Evolutionary conservation across 768 basidiomycete genomes (phyloP), one percentile per base, ranked within the genome.

Genomic region (Obba rivulosa): DNA sequence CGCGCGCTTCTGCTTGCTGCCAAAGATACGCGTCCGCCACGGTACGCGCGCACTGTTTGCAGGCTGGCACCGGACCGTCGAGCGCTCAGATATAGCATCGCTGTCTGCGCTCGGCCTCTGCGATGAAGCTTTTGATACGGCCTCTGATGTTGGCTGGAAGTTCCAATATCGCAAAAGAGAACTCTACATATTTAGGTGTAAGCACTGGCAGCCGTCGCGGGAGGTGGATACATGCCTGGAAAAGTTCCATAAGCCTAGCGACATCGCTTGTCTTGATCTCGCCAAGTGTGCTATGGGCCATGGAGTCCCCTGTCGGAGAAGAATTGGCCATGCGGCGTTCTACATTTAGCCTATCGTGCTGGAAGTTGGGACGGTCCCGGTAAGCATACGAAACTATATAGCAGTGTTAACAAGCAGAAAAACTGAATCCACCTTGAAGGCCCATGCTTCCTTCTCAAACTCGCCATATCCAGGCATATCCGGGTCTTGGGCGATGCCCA

Each of bases 211-310:
- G 5, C 41, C 31, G 34, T 3, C 11, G 8, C 3, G 14, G 22
- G 31, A 13, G 8, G 34, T 24, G 17, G 16, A 17, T n/a, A 44
- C 64, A 48, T 51, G 78, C 85, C 68, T 90, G 89, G 59, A 91
- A 89, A 2, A 91, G 66, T 56, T 91, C 90, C 86, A 92, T 88
- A 14, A 92, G 69, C 17, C 87, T 74, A 7, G 89, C 86, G 35
- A 92, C 70, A 56, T 92, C 90, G 56, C 86, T 84, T 2, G 88
- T 87, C 63, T 77, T 80, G 48, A 92, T 70, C 42, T 73, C 75
- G 10, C 58, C 53, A 3, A 57, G 35, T 1, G 51, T 39, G 4
- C 43, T 48, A 35, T 34, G 51, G 11, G 36, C 35, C 48, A 44
- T 35, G 4, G 50, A 31, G 11, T 58, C 57, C 0, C 71, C 65